Evolutionary conservation across 2,329 filamentous ascomycete genomes (phyloP).

Genomic region (Alternaria brassicicola): DNA sequence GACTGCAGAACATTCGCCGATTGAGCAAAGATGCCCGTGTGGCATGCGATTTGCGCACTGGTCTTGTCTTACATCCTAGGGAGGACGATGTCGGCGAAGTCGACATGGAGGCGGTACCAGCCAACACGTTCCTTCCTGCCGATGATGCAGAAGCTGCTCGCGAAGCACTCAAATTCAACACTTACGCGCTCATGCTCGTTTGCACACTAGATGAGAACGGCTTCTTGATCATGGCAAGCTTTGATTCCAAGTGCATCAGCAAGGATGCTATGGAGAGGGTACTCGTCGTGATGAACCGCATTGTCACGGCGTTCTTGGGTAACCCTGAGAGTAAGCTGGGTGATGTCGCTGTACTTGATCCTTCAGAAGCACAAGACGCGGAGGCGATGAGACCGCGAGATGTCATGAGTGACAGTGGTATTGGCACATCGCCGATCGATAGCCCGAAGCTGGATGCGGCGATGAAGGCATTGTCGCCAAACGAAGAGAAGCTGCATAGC

Average conservation of each 20-base stretch:
- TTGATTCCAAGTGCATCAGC: constrained; percentile 66
- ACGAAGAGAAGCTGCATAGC: constrained; percentile 32
- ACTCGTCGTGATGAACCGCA: constrained; percentile 58
- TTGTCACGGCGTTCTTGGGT: constrained; percentile 59
- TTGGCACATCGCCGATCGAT: constrained; percentile 22
- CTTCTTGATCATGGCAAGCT: constrained; percentile 67
- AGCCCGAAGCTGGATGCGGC: constrained; percentile 1
- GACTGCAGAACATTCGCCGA: constrained; percentile 64
- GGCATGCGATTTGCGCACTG: constrained; percentile 46
- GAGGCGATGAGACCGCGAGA: constrained; percentile 31
- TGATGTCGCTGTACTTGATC: constrained; percentile 36
- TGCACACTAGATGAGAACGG: constrained; percentile 64
- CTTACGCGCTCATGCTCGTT: constrained; percentile 69
- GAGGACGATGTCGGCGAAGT: constrained; percentile 32
- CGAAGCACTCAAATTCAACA: constrained; percentile 63
- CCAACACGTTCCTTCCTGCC: constrained; percentile 61
- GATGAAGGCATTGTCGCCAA: constrained; percentile 26
- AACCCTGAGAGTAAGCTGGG: constrained; percentile 41
- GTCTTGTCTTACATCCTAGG: constrained; percentile 48
- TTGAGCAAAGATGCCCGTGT: constrained; percentile 43
- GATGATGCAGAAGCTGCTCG: constrained; percentile 63
- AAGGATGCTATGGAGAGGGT: constrained; percentile 60
- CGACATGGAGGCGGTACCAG: constrained; percentile 46
- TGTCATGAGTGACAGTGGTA: constrained; percentile 28
- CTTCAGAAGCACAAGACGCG: constrained; percentile 39